Evolutionary conservation across 2,329 filamentous ascomycete species (phyloP).

Genomic region (Epichloe aotearoae): DNA sequence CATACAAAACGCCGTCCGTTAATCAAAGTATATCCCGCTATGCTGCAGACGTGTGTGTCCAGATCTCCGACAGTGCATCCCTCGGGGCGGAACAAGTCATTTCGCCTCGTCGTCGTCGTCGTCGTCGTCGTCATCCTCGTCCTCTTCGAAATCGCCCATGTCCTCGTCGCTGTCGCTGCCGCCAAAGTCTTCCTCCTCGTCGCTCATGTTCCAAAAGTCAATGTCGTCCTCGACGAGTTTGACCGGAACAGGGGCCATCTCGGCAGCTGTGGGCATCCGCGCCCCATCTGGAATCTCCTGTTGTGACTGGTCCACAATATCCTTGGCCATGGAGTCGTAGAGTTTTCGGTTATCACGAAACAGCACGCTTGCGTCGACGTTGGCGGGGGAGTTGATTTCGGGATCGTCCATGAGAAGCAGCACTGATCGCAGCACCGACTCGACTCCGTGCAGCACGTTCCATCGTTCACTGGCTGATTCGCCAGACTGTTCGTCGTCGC

Average conservation of each 20-base stretch:
- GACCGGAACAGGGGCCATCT: slow-evolving; percentile 47
- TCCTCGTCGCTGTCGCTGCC: slow-evolving; percentile 57
- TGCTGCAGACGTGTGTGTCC: slow-evolving; percentile 1
- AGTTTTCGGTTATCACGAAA: slow-evolving; percentile 57
- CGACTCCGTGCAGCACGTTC: slow-evolving; percentile 86
- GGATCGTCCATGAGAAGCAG: slow-evolving; percentile 86
- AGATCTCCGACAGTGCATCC: not conserved
- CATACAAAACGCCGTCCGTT: not conserved
- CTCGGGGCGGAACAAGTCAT: not conserved
- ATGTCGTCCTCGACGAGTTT: slow-evolving; percentile 53
- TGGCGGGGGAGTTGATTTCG: slow-evolving; percentile 89
- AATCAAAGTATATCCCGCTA: slow-evolving; percentile 4
- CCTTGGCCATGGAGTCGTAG: slow-evolving; percentile 58
- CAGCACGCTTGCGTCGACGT: slow-evolving; percentile 83
- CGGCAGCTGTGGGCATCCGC: slow-evolving; percentile 64
- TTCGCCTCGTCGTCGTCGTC: slow-evolving; percentile 3
- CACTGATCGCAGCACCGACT: slow-evolving; percentile 87
- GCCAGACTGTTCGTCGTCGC: slow-evolving; percentile 85
- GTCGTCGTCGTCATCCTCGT: slow-evolving; percentile 32
- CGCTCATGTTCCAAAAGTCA: slow-evolving; percentile 70
- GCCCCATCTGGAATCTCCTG: slow-evolving; percentile 68
- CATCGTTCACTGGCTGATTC: slow-evolving; percentile 84
- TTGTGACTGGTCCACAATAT: slow-evolving; percentile 61
- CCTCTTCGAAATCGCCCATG: slow-evolving; percentile 46
- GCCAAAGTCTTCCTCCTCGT: slow-evolving; percentile 65